Evolutionary conservation across 306 rosid species (phyloP).

Genomic region (Herpetospermum pedunculosum): DNA sequence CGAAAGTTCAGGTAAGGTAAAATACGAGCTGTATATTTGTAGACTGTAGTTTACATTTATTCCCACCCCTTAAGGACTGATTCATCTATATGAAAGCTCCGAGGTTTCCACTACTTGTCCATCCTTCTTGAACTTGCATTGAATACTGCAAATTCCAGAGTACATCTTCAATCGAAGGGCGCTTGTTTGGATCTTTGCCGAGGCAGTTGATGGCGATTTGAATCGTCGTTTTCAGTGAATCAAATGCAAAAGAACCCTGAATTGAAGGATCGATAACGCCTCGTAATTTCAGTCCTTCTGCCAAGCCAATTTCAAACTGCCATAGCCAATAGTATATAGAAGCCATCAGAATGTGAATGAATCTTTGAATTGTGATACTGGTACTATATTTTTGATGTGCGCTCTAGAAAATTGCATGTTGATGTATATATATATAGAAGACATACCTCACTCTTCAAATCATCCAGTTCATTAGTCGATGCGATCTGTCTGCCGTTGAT

Average conservation of each 20-base stretch:
- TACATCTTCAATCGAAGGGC: constrained; percentile 82
- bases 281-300: constrained; percentile 34
- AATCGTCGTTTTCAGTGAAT: constrained; percentile 51
- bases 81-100: constrained; percentile 23
- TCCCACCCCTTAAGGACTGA: neutral
- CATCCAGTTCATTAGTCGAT: constrained; percentile 39
- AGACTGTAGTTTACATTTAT: constrained; percentile 14
- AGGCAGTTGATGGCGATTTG: constrained; percentile 68
- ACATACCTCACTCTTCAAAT: constrained; percentile 48
- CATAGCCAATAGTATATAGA: neutral
- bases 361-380: neutral
- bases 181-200: constrained; percentile 38
- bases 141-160: constrained; percentile 89
- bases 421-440: neutral
- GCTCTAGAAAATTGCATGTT: neutral
- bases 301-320: constrained; percentile 55
- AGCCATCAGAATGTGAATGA: neutral
- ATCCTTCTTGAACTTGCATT: constrained; percentile 81
- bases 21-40: constrained; percentile 11
- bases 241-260: constrained; percentile 45
- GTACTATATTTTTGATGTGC: neutral
- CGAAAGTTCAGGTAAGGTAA: neutral
- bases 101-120: constrained; percentile 78
- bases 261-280: constrained; percentile 32
- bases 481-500: constrained; percentile 50